Conservation (phyloP, 352 stramenopile species). For the Pythium sp. region DNA sequence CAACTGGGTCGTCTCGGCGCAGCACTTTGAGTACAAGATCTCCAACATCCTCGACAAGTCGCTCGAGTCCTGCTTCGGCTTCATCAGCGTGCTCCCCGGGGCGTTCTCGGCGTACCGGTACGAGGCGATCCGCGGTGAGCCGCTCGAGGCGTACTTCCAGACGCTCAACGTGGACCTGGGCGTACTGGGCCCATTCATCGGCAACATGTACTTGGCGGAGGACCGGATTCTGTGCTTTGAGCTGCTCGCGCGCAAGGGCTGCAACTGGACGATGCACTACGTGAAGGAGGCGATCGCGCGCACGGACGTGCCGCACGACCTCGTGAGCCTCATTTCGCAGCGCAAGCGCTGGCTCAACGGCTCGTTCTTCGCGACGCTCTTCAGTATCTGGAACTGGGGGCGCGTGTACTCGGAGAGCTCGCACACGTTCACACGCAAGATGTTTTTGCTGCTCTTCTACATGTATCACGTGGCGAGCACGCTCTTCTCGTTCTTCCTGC, state of each 20-base stretch:
- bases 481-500: conserved; percentile 68
- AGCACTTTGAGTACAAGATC: conserved; percentile 91
- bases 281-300: conserved; percentile 79
- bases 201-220: conserved; percentile 89
- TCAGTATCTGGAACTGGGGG: conserved; percentile 84
- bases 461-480: conserved; percentile 76
- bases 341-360: conserved; percentile 87
- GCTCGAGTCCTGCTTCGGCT: conserved; percentile 84
- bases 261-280: conserved; percentile 88
- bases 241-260: conserved; percentile 76
- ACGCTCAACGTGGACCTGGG: conserved; percentile 78
- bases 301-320: conserved; percentile 79
- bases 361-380: conserved; percentile 85
- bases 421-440: conserved; percentile 70
- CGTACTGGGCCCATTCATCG: conserved; percentile 76
- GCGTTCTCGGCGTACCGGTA: conserved; percentile 86
- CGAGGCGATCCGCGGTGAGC: conserved; percentile 74
- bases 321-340: conserved; percentile 82
- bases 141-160: conserved; percentile 84
- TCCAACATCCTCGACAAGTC: conserved; percentile 88
- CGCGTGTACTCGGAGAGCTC: conserved; percentile 82
- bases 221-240: conserved; percentile 87
- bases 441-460: conserved; percentile 70
- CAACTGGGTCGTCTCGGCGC: conserved; percentile 86
- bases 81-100: conserved; percentile 83